Base-by-base conservation (phyloP, 257 asterid species). In the Leptodermis oblonga region DNA sequence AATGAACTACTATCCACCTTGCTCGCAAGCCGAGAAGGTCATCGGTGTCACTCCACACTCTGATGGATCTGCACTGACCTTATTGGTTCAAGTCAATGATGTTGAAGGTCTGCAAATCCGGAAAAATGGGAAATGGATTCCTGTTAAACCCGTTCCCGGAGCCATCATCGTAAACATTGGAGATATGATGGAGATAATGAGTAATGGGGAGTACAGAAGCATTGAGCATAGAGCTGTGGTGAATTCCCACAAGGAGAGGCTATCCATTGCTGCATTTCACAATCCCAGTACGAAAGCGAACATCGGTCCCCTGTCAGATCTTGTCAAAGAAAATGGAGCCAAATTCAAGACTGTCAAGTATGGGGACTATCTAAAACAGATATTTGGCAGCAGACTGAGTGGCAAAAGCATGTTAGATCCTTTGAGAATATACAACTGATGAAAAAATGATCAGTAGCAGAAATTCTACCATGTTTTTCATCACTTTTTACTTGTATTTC, bases 1-100 rank as follows among this genome's bases (percentile, higher is more conserved):
- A 51, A 75, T 79, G 83, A 79, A 79, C 61, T 79, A 71, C 23
- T 75, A 75, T 56, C 83, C 83, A 62, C 78, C 80, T n/a, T 75
- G 80, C 52, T 53, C 33, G 22, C 48, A 45, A 14, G 80, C 83
- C 22, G 70, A 75, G 58, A 71, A 68, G 54, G 83, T 79, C 15
- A 43, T 75, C n/a, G 80, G 83, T 41, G 63, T 79, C 11, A 52
- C 76, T 36, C 76, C 84, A 26, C 84, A 80, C 73, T 80, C 84
- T 17, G 84, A 80, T 69, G 84, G 74, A 52, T 58, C 81, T 7
- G 63, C 71, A 5, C 64, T 76, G 3, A 76, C 84, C 20, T 52
- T 80, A 28, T 54, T 76, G 59, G 59, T 80, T 30, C 81, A 80
- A 52, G 70, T 80, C 25, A 76, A 76, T 67, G 56, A 80, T 23